phyloP scores from a whole-genome alignment of 2,329 filamentous ascomycete species.

The Pyrenochaeta sp. region DNA sequence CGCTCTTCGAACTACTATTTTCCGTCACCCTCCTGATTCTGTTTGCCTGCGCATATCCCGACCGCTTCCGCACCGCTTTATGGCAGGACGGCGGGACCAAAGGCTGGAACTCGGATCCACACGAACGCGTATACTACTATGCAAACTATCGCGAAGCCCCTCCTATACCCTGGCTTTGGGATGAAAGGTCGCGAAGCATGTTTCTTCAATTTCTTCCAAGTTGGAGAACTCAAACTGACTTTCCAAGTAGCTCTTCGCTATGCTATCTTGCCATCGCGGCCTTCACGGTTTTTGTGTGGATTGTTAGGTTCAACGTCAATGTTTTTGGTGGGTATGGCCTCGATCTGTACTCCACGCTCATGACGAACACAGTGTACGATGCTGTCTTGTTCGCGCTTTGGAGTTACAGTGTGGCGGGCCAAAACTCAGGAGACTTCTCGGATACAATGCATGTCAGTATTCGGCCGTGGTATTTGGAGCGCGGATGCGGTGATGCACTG shows the following conservation, averaged over 20 bases:
- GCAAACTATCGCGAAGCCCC: conserved; percentile 24
- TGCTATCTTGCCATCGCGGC: conserved; percentile 16
- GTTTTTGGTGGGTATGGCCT: conserved; percentile 6
- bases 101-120: conserved; percentile 28
- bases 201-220: too few relatives aligned
- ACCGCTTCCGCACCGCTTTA: conserved; percentile 11
- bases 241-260: conserved; percentile 8
- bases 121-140: conserved; percentile 20
- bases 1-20: conserved; percentile 11
- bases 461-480: conserved; percentile 28
- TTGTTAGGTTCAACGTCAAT: conserved; percentile 17
- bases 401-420: conserved; percentile 15
- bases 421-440: conserved; percentile 19
- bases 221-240: neutral
- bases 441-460: conserved; percentile 19
- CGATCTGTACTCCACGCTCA: conserved; percentile 13
- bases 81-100: conserved; percentile 20
- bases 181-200: conserved; percentile 17
- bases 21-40: conserved; percentile 12
- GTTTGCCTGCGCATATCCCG: conserved; percentile 15
- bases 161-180: conserved; percentile 25
- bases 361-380: conserved; percentile 25
- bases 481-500: conserved; percentile 13
- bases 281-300: conserved; percentile 18
- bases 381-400: conserved; percentile 21